phyloP scores from a whole-genome alignment of 345 rosid genomes.

The Mallotus nudiflorus region DNA sequence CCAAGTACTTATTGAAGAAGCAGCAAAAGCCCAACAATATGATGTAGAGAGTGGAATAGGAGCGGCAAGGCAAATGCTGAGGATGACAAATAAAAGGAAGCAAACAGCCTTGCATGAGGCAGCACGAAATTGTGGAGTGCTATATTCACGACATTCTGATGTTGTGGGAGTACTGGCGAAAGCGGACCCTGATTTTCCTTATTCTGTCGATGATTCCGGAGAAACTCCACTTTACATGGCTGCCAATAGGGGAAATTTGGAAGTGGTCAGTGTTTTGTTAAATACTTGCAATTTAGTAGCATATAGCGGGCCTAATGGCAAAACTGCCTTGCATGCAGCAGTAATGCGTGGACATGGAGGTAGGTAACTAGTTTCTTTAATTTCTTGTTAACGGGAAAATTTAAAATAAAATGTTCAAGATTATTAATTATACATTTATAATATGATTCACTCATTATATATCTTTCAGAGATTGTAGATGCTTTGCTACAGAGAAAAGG shows the following conservation, averaged over 20 bases:
- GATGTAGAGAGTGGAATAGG: background rate
- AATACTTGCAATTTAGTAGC: background rate
- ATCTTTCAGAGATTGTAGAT: too few relatives aligned
- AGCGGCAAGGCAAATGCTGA: background rate
- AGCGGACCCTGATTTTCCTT: background rate
- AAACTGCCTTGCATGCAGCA: slow-evolving; percentile 27
- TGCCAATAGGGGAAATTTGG: slow-evolving; percentile 8
- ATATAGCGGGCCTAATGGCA: slow-evolving; percentile 18
- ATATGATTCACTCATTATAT: too few relatives aligned
- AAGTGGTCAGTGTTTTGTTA: background rate
- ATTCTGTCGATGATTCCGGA: slow-evolving; percentile 3
- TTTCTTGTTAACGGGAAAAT: too few relatives aligned
- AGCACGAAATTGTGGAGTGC: slow-evolving; percentile 7
- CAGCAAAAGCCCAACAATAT: background rate
- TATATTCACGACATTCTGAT: too few relatives aligned
- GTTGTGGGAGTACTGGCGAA: slow-evolving; percentile 12
- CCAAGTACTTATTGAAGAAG: background rate
- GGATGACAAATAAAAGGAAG: slow-evolving; percentile 11
- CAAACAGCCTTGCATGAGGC: slow-evolving; percentile 30
- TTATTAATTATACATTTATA: too few relatives aligned
- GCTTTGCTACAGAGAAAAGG: background rate
- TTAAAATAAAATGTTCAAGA: too few relatives aligned
- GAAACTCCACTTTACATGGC: slow-evolving; percentile 30
- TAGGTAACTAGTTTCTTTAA: background rate
- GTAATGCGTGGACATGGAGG: background rate